A percentile compares a stretch with the other conserved stretches of the same genome.
phyloP scores from a whole-genome alignment of 257 asterid genomes.

The Verbascum thapsus region DNA sequence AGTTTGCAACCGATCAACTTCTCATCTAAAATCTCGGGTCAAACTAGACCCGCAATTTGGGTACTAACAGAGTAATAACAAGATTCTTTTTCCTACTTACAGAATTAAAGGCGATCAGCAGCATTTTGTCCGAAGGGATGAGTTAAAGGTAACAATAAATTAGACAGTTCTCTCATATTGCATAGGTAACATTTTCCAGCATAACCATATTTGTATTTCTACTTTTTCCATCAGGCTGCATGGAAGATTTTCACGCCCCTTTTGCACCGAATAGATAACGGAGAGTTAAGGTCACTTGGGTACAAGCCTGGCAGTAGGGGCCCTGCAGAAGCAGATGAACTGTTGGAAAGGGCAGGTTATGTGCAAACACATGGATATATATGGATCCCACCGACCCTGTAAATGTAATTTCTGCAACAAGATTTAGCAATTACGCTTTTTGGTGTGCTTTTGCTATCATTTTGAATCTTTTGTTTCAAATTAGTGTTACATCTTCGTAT shows the following conservation, averaged over 20 bases:
- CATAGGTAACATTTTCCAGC: not conserved
- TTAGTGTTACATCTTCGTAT: too few relatives aligned
- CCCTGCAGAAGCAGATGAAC: slow-evolving; percentile 84
- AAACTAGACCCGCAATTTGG: too few relatives aligned
- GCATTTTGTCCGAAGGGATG: slow-evolving; percentile 98
- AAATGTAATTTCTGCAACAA: not conserved
- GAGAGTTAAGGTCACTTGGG: slow-evolving; percentile 67
- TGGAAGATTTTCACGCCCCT: slow-evolving; percentile 98
- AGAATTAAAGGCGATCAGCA: slow-evolving; percentile 99
- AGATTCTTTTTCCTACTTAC: slow-evolving; percentile 23
- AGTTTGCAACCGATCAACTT: too few relatives aligned
- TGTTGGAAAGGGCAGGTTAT: slow-evolving; percentile 69
- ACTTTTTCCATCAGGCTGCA: slow-evolving; percentile 62
- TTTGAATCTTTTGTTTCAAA: too few relatives aligned
- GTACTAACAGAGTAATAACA: not conserved
- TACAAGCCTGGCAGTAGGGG: slow-evolving; percentile 92
- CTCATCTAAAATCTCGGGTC: too few relatives aligned
- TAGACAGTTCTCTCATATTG: not conserved
- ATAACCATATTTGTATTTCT: not conserved
- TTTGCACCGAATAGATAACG: slow-evolving; percentile 79
- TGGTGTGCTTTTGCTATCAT: too few relatives aligned
- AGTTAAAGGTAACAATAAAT: slow-evolving; percentile 65
- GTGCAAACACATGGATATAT: slow-evolving; percentile 90
- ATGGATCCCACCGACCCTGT: slow-evolving; percentile 90
- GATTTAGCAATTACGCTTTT: too few relatives aligned